Conservation (phyloP, 2,329 filamentous ascomycete species). For the Talaromyces sp. region DNA sequence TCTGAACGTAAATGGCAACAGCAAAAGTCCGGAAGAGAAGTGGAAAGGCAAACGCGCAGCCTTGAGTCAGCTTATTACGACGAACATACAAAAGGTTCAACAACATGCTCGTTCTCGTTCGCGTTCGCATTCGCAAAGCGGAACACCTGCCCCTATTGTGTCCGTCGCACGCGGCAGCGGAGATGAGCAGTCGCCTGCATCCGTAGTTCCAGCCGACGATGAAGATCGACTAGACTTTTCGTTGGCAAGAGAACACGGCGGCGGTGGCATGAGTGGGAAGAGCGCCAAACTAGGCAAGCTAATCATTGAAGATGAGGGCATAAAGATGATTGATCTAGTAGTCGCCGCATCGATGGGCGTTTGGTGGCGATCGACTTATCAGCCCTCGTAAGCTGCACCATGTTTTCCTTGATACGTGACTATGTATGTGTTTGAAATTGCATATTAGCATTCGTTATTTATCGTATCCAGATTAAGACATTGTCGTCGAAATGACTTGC, state of each 20-base stretch:
- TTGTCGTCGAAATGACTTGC: not conserved
- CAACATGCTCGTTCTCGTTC: constrained; percentile 16
- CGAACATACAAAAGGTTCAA: constrained; percentile 18
- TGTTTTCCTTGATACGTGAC: not conserved
- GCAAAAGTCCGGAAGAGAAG: constrained; percentile 21
- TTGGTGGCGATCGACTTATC: constrained; percentile 66
- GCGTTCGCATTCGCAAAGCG: constrained; percentile 8
- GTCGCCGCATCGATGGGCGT: constrained; percentile 88
- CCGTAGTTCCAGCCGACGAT: constrained; percentile 24
- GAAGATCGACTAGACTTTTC: constrained; percentile 63
- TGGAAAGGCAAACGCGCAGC: constrained; percentile 24
- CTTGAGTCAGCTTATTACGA: constrained; percentile 14
- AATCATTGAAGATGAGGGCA: constrained; percentile 80
- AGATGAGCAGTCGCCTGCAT: constrained; percentile 13
- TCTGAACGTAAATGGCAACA: constrained; percentile 19
- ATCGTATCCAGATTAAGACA: not conserved
- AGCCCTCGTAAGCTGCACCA: not conserved
- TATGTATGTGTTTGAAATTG: not conserved
- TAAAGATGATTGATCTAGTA: constrained; percentile 92
- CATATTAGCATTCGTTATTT: not conserved
- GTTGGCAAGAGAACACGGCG: constrained; percentile 76
- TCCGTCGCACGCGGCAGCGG: constrained; percentile 21
- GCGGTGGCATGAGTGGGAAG: constrained; percentile 79
- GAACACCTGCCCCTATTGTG: constrained; percentile 22
- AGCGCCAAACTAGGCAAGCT: constrained; percentile 91